phyloP scores from a whole-genome alignment of 2,329 filamentous ascomycete genomes.

The Neopestalotiopsis sp. region DNA sequence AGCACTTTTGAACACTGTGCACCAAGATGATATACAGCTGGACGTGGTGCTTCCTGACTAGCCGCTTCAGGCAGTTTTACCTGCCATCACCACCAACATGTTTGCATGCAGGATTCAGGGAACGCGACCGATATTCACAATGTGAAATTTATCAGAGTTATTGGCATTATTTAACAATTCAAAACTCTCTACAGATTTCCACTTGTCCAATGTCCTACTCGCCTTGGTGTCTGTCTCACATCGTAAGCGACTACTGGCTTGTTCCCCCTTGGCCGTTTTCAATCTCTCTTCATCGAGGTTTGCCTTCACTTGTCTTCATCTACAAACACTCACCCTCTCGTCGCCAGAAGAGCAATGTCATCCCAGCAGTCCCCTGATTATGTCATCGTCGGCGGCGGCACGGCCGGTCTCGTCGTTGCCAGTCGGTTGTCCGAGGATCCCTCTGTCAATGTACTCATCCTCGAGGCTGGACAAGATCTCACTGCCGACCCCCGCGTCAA shows the following conservation, averaged over 20 bases:
- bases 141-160: background rate
- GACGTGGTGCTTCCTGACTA: background rate
- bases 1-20: background rate
- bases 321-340: background rate
- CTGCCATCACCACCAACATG: background rate
- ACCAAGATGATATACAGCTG: background rate
- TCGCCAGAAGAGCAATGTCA: background rate
- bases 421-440: conserved; percentile 17
- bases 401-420: conserved; percentile 17
- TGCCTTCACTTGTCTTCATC: background rate
- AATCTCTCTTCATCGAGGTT: background rate
- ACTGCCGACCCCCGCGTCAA: conserved; percentile 5
- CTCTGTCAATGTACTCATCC: conserved; percentile 17
- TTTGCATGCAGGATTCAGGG: background rate
- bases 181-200: background rate
- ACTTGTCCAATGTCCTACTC: background rate
- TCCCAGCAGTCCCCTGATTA: conserved; percentile 7
- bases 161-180: background rate
- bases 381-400: conserved; percentile 21
- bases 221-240: background rate
- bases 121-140: background rate
- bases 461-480: conserved; percentile 20
- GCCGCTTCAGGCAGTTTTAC: background rate
- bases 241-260: background rate
- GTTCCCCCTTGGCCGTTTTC: background rate